Conservation (phyloP, 371 early-diverging fungal species). For the Rhizomucor pusillus region DNA sequence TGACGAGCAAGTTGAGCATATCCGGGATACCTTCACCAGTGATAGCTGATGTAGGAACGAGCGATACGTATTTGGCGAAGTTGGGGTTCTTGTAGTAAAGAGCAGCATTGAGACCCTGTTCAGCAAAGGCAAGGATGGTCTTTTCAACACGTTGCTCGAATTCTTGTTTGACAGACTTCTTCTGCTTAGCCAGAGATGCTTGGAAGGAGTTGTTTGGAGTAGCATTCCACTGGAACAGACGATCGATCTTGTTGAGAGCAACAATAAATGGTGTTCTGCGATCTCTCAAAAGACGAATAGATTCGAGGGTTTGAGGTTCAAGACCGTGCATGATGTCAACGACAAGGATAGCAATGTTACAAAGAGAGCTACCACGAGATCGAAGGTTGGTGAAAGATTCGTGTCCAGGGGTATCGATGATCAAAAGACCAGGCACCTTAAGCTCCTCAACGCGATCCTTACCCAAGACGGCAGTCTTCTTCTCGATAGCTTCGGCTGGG, state of each 20-base stretch:
- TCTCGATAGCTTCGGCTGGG: slow-evolving; percentile 92
- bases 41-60: slow-evolving; percentile 99
- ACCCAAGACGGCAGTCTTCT: slow-evolving; percentile 84
- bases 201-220: slow-evolving; percentile 82
- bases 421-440: slow-evolving; percentile 97
- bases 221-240: slow-evolving; percentile 96
- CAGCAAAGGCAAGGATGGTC: slow-evolving; percentile 91
- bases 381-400: slow-evolving; percentile 99
- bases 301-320: slow-evolving; percentile 99
- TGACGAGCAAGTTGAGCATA: slow-evolving; percentile 90
- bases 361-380: slow-evolving; percentile 98
- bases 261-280: slow-evolving; percentile 99
- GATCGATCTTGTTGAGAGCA: slow-evolving; percentile 99
- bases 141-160: slow-evolving; percentile 86
- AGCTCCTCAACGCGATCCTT: slow-evolving; percentile 39
- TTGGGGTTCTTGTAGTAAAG: slow-evolving; percentile 98
- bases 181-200: slow-evolving; percentile 81
- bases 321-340: slow-evolving; percentile 99
- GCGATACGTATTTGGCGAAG: slow-evolving; percentile 92
- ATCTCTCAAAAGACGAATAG: slow-evolving; percentile 90
- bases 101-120: slow-evolving; percentile 96
- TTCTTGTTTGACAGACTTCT: slow-evolving; percentile 76
- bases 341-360: slow-evolving; percentile 99
- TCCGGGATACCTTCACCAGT: slow-evolving; percentile 99
- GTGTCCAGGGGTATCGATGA: slow-evolving; percentile 99